Evolutionary conservation across 305 asterid species (phyloP).

Genomic region (Fraxinus platypoda): DNA sequence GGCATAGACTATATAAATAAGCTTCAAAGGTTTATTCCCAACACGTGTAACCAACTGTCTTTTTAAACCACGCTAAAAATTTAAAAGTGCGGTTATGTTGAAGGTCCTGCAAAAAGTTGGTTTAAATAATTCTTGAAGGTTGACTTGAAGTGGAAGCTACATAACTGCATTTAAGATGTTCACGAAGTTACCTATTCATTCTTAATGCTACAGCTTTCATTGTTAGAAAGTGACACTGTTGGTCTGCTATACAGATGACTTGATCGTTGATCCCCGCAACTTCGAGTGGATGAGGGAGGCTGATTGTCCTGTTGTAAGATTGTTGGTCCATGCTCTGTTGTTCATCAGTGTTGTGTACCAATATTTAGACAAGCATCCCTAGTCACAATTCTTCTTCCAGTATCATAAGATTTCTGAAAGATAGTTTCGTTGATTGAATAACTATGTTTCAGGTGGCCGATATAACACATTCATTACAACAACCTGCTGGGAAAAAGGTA

Average conservation of each 20-base stretch:
- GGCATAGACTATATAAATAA: not conserved
- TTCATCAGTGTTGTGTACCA: conserved; percentile 10
- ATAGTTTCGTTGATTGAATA: conserved; percentile 7
- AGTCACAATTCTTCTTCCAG: conserved; percentile 11
- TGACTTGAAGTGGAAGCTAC: not conserved
- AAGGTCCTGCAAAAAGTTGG: not conserved
- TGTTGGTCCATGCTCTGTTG: conserved; percentile 3
- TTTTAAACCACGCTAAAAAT: not conserved
- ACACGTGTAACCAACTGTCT: not conserved
- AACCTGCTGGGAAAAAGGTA: conserved; percentile 98
- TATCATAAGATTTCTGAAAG: conserved; percentile 12
- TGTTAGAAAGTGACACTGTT: not conserved
- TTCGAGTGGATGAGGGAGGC: conserved; percentile 97
- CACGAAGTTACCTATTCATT: not conserved
- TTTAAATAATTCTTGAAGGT: not conserved
- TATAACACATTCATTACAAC: conserved; percentile 91
- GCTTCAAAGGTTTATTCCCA: not conserved
- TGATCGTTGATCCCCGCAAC: conserved; percentile 97
- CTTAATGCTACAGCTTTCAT: not conserved
- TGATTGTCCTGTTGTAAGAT: conserved; percentile 83
- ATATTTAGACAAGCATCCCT: conserved; percentile 9
- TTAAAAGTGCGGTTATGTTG: not conserved
- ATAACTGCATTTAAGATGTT: not conserved
- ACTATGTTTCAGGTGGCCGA: conserved; percentile 77
- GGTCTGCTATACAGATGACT: conserved; percentile 62